phyloP scores from a whole-genome alignment of 2,329 filamentous ascomycete genomes.

The Chaetomium sp. region DNA sequence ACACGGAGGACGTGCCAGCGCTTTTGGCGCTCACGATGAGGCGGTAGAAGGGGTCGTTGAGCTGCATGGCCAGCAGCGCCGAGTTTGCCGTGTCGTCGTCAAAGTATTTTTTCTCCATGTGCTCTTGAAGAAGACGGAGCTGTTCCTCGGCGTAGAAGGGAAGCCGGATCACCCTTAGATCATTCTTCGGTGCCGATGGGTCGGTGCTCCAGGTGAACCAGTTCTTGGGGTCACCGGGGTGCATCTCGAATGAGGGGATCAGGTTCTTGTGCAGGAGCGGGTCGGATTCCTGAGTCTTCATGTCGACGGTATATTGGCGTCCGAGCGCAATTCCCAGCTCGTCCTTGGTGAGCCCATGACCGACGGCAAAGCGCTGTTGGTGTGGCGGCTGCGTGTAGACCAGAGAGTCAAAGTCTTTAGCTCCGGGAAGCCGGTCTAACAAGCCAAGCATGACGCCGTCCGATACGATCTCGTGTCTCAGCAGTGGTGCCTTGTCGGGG shows the following conservation, averaged over 20 bases:
- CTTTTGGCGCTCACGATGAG: background rate
- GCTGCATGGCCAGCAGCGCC: background rate
- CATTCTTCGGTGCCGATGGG: background rate
- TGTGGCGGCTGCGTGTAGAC: background rate
- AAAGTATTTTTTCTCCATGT: background rate
- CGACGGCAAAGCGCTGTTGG: background rate
- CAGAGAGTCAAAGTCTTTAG: background rate
- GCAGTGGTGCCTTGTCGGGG: background rate
- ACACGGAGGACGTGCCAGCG: too few species aligned
- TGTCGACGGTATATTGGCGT: background rate
- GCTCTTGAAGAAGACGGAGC: background rate
- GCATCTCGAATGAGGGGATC: too few species aligned
- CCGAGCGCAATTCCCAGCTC: background rate
- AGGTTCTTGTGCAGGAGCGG: background rate
- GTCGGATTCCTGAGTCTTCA: background rate
- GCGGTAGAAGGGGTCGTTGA: background rate
- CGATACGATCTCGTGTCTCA: background rate
- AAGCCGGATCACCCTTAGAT: background rate
- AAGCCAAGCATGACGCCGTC: background rate
- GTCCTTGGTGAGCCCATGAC: background rate
- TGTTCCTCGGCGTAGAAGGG: constrained; percentile 1
- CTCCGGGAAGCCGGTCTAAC: background rate
- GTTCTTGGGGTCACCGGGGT: background rate
- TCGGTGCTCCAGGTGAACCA: constrained; percentile 2
- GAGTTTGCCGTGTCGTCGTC: background rate